Evolutionary conservation across 2,329 filamentous ascomycete genomes (phyloP).

Genomic region (Paracamarosporium sp.): DNA sequence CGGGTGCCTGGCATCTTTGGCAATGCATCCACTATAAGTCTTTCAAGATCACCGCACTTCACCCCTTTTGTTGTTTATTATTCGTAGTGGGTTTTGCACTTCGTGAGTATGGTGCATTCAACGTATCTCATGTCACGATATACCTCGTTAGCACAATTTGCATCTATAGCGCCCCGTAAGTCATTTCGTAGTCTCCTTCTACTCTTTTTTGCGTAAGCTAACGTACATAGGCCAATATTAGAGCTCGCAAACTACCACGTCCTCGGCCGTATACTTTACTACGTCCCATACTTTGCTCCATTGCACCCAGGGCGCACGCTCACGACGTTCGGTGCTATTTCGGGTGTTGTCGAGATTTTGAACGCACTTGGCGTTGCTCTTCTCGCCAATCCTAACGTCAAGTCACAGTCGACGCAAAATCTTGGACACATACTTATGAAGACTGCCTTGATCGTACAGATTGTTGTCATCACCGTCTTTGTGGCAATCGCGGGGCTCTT

Average conservation of each 20-base stretch:
- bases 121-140: slow-evolving; percentile 53
- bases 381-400: slow-evolving; percentile 46
- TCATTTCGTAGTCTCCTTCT: neutral
- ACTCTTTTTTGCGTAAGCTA: neutral
- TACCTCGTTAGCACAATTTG: slow-evolving; percentile 46
- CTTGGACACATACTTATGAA: slow-evolving; percentile 55
- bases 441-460: slow-evolving; percentile 56
- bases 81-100: slow-evolving; percentile 63
- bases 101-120: slow-evolving; percentile 58
- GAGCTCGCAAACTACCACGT: slow-evolving; percentile 14
- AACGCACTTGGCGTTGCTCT: slow-evolving; percentile 57
- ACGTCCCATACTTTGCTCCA: slow-evolving; percentile 55
- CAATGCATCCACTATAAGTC: slow-evolving; percentile 63
- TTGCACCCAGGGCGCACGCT: slow-evolving; percentile 63
- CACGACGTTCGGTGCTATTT: slow-evolving; percentile 62
- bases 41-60: slow-evolving; percentile 60
- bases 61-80: slow-evolving; percentile 59
- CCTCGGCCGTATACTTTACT: slow-evolving; percentile 58
- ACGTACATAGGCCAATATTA: slow-evolving; percentile 17
- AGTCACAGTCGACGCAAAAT: slow-evolving; percentile 35
- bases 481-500: slow-evolving; percentile 52
- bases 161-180: slow-evolving; percentile 43
- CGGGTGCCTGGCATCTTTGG: slow-evolving; percentile 55
- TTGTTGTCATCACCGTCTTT: slow-evolving; percentile 56
- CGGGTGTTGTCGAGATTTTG: slow-evolving; percentile 56